These are phyloP conservation scores for Cornus controversa DNA, from an alignment of 148 eudicot species.

Conservation along the genomic window DNA sequence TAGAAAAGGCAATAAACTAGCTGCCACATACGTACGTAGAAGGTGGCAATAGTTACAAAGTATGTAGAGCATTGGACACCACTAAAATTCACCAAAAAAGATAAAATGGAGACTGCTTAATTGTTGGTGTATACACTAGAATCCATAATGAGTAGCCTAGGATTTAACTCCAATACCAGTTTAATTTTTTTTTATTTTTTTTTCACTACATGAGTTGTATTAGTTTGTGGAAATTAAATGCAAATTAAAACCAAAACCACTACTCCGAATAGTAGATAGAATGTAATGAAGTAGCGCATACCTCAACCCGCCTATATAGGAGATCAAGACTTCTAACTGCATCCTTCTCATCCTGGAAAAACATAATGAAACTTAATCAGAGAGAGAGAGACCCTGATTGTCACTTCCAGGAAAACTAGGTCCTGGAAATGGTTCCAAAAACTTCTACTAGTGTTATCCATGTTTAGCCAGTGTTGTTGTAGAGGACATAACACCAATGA, in stretches of 20 bases:
- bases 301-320: slow-evolving; percentile 97
- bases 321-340: slow-evolving; percentile 96
- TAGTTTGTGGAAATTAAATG: not conserved
- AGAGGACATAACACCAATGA: not conserved
- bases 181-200: no score
- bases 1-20: not conserved
- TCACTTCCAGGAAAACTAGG: not conserved
- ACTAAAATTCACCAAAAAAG: not conserved
- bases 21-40: no score
- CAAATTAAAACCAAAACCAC: not conserved
- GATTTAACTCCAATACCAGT: not conserved
- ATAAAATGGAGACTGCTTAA: not conserved
- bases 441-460: not conserved
- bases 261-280: not conserved
- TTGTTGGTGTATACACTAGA: not conserved
- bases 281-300: slow-evolving; percentile 27
- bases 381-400: not conserved
- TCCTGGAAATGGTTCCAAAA: not conserved
- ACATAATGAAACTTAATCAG: slow-evolving; percentile 7
- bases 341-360: slow-evolving; percentile 86
- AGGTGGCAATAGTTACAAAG: not conserved
- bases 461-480: not conserved
- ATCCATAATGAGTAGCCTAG: not conserved
- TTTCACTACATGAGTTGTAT: not conserved
- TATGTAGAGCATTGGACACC: not conserved